Percentiles rank a stretch among this genome's conserved stretches.
Conservation (phyloP, 2,329 filamentous ascomycete genomes). For the Pseudogymnoascus sp. region DNA sequence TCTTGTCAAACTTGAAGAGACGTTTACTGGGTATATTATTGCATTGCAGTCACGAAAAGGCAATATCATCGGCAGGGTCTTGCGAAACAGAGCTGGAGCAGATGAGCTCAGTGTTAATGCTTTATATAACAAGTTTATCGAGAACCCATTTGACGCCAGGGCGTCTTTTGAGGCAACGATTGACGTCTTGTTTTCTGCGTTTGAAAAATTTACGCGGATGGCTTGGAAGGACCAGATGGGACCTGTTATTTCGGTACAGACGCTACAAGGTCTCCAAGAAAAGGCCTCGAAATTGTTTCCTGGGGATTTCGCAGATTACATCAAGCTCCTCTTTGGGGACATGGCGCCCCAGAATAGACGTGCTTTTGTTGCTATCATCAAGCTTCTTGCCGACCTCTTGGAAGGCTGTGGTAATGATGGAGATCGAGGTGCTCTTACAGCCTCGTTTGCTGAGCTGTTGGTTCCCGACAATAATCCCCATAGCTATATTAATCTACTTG, state of each 20-base stretch:
- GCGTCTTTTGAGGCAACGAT: slow-evolving; percentile 67
- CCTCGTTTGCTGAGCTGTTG: slow-evolving; percentile 81
- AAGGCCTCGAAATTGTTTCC: slow-evolving; percentile 59
- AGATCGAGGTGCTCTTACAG: slow-evolving; percentile 78
- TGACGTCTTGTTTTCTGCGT: slow-evolving; percentile 82
- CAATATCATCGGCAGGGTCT: slow-evolving; percentile 70
- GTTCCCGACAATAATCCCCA: slow-evolving; percentile 70
- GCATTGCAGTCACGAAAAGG: slow-evolving; percentile 79
- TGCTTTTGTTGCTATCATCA: slow-evolving; percentile 76
- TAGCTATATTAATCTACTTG: slow-evolving; percentile 80
- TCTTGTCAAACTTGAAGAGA: slow-evolving; percentile 71
- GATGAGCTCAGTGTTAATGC: slow-evolving; percentile 82
- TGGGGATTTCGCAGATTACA: slow-evolving; percentile 65
- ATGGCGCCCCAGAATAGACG: slow-evolving; percentile 65
- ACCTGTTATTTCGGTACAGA: slow-evolving; percentile 65
- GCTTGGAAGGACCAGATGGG: slow-evolving; percentile 89
- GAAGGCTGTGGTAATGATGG: slow-evolving; percentile 88
- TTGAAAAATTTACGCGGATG: slow-evolving; percentile 84
- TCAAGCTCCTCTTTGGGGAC: slow-evolving; percentile 55
- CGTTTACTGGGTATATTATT: slow-evolving; percentile 74
- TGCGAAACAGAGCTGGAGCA: slow-evolving; percentile 61
- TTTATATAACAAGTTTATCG: slow-evolving; percentile 79
- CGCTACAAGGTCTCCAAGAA: slow-evolving; percentile 67
- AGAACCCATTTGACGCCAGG: slow-evolving; percentile 73
- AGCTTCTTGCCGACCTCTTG: slow-evolving; percentile 76